A percentile compares a stretch with the other conserved stretches of the same genome.
Evolutionary conservation across 345 rosid species (phyloP).

Genomic region (Corchorus olitorius): DNA sequence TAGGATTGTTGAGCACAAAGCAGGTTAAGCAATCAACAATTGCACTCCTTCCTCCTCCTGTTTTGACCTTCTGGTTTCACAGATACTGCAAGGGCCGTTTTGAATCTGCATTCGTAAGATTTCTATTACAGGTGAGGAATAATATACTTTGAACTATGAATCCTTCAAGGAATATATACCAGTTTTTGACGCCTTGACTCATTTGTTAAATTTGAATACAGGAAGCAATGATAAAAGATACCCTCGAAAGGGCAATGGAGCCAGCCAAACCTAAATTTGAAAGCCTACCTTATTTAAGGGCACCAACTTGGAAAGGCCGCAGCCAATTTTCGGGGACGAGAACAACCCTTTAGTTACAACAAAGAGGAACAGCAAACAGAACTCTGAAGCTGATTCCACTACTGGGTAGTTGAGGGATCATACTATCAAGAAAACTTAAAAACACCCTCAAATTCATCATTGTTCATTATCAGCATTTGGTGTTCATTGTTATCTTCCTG

Average conservation of each 20-base stretch:
- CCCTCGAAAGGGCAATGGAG: conserved; percentile 81
- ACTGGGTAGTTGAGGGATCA: conserved; percentile 2
- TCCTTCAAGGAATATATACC: background rate
- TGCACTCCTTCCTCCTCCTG: conserved; percentile 65
- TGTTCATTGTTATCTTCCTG: background rate
- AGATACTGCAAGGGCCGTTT: conserved; percentile 82
- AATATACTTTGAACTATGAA: too few species aligned
- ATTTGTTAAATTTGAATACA: conserved; percentile 23
- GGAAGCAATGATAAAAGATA: conserved; percentile 98
- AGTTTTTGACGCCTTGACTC: background rate
- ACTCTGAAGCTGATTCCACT: conserved; percentile 44
- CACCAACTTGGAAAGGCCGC: conserved; percentile 36
- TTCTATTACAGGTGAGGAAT: conserved; percentile 65
- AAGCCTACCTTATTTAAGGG: conserved; percentile 72
- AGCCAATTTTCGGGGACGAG: conserved; percentile 61
- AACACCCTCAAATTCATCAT: background rate
- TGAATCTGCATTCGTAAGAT: conserved; percentile 77
- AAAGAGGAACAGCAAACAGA: conserved; percentile 40
- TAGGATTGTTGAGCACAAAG: conserved; percentile 88
- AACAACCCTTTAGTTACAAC: conserved; percentile 70
- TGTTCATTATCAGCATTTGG: conserved; percentile 9
- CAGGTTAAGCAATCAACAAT: conserved; percentile 48
- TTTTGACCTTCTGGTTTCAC: conserved; percentile 84
- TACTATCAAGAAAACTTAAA: too few species aligned
- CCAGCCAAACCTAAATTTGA: conserved; percentile 64